phyloP scores from a whole-genome alignment of 768 basidiomycete species.

The Rossbeevera mucosa region DNA sequence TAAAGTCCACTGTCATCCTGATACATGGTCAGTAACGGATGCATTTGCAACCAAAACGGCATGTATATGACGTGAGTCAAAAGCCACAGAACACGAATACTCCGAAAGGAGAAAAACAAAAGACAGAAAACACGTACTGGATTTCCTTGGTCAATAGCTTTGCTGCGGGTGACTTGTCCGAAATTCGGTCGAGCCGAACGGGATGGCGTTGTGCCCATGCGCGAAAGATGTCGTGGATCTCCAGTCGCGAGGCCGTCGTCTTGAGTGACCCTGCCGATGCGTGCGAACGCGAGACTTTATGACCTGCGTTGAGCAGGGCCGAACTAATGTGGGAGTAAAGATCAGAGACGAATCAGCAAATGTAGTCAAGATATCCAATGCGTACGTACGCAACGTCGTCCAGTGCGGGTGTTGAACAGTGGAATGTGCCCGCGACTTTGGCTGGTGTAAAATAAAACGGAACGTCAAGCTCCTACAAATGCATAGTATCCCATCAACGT shows the following conservation, averaged over 20 bases:
- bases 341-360: neutral
- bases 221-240: slow-evolving; percentile 79
- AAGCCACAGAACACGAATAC: neutral
- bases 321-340: slow-evolving; percentile 46
- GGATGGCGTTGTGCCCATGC: slow-evolving; percentile 82
- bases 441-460: slow-evolving; percentile 90
- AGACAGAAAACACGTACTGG: slow-evolving; percentile 41
- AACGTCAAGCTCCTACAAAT: slow-evolving; percentile 58
- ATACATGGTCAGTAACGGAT: neutral
- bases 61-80: neutral
- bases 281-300: slow-evolving; percentile 86
- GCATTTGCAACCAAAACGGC: too few relatives aligned
- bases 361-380: neutral
- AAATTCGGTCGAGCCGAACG: slow-evolving; percentile 78
- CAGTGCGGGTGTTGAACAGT: slow-evolving; percentile 71
- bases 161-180: slow-evolving; percentile 65
- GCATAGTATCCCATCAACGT: neutral
- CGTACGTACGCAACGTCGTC: slow-evolving; percentile 66
- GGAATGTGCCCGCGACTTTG: slow-evolving; percentile 76
- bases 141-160: slow-evolving; percentile 65
- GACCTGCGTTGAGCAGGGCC: slow-evolving; percentile 82
- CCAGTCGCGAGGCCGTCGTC: slow-evolving; percentile 68
- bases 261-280: slow-evolving; percentile 87
- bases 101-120: neutral
- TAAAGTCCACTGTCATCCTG: slow-evolving; percentile 61